phyloP scores from a whole-genome alignment of 352 stramenopile species.

The Phytophthora tubulina region DNA sequence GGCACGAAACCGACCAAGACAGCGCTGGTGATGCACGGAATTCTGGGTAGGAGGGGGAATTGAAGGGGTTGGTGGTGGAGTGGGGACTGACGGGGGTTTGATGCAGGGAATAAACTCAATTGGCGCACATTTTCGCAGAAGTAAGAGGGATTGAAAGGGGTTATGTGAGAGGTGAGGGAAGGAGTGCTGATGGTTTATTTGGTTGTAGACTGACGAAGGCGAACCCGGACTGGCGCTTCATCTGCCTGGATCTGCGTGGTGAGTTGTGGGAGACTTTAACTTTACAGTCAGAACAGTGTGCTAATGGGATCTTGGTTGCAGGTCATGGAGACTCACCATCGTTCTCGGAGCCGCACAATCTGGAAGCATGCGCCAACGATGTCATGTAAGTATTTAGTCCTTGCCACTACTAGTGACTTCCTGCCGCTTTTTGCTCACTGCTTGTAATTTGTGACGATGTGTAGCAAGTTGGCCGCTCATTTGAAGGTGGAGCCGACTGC shows the following conservation, averaged over 20 bases:
- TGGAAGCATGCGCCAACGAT: slow-evolving; percentile 75
- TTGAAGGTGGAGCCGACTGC: slow-evolving; percentile 68
- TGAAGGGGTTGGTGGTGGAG: not conserved
- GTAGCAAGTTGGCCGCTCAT: slow-evolving; percentile 58
- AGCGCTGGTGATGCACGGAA: slow-evolving; percentile 82
- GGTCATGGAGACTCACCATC: slow-evolving; percentile 81
- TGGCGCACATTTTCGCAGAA: slow-evolving; percentile 86
- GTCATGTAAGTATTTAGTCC: slow-evolving; percentile 58
- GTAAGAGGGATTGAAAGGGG: slow-evolving; percentile 30
- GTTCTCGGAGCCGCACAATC: slow-evolving; percentile 65
- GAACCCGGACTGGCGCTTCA: slow-evolving; percentile 75
- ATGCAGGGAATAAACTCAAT: slow-evolving; percentile 84
- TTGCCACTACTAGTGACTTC: no score
- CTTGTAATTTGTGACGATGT: not conserved
- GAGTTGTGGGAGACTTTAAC: slow-evolving; percentile 6
- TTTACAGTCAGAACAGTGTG: not conserved
- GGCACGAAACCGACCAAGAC: slow-evolving; percentile 61
- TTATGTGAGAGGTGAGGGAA: not conserved
- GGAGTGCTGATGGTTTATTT: slow-evolving; percentile 1
- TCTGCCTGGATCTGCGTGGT: slow-evolving; percentile 79
- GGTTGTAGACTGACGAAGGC: slow-evolving; percentile 58
- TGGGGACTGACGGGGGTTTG: slow-evolving; percentile 8
- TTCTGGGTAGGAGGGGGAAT: slow-evolving; percentile 59
- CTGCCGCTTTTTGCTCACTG: no score
- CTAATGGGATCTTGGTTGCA: slow-evolving; percentile 23